phyloP scores from a whole-genome alignment of 495 filamentous ascomycete genomes.

The Trichoderma asperelloides region DNA sequence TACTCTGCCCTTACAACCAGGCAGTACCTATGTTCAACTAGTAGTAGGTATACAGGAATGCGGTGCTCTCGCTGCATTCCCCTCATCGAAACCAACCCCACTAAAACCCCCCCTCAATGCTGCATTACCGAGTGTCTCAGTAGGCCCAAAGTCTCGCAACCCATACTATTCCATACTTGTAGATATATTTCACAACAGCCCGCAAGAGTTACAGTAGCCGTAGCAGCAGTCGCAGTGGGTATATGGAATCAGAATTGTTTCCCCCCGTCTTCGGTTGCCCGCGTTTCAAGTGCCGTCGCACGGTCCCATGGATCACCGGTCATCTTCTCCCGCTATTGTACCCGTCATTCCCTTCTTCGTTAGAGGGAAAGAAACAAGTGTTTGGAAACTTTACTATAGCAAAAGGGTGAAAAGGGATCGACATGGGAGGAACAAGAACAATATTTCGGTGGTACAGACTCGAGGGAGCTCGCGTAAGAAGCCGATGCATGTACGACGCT shows the following conservation, averaged over 20 bases:
- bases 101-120: no score
- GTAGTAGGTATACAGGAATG: no score
- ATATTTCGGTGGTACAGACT: background rate
- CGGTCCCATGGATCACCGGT: background rate
- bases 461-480: background rate
- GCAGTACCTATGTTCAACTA: no score
- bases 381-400: background rate
- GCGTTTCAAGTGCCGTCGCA: conserved; percentile 7
- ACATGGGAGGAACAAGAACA: background rate
- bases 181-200: background rate
- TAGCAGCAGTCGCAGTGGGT: background rate
- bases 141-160: background rate
- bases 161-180: background rate
- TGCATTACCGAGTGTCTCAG: no score
- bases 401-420: background rate
- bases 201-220: no score
- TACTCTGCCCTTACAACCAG: no score
- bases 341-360: background rate
- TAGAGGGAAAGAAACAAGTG: background rate
- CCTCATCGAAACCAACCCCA: no score
- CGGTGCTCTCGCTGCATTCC: no score
- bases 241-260: no score
- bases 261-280: background rate
- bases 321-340: background rate
- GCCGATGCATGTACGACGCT: background rate